Evolutionary conservation across 768 basidiomycete genomes (phyloP), one percentile per base, ranked within the genome.

Genomic region (Boletellus ananas): DNA sequence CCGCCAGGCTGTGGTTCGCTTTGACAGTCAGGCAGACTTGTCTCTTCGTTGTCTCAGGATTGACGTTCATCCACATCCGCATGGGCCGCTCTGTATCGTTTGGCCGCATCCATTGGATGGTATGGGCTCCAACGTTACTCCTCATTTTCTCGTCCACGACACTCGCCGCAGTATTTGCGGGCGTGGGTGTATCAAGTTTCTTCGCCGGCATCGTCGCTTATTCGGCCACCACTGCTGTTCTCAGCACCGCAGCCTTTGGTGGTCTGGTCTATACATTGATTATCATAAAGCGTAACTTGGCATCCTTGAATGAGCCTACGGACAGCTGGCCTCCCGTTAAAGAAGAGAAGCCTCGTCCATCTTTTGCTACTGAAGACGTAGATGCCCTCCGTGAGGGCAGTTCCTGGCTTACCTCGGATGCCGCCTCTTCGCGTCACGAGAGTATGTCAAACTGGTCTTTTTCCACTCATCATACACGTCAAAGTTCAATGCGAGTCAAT

Each of bases 361-460:
- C 84, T 0, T 85, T 87, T 58, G 75, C 76, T 16, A 83, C 83
- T 0, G 85, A 87, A 57, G 87, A 90, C 45, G 73, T 89, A 43
- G 83, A 88, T 52, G 84, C 73, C 17, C 74, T 89, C 45, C 80
- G 81, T 18, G 87, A 89, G 56, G 85, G 86, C 44, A 80, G 80
- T 43, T 87, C 87, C n/a, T 89, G 87, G 86, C 80, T 90, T 52
- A 86, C 87, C 1, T 88, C 87, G 42, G 75, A 78, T 37, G 72
- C 79, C 6, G 74, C 74, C 55, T 73, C 73, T 16, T 75, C 78
- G 47, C 74, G 74, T 38, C 74, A 74, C 23, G 75, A 78, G 38
- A 85, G 85, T 1, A 64, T 79, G 23, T 88, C 85, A 8, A 78
- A 78, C 16, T 87, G 84, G 79, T 87, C 85, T 1, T 85, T 87